Percentiles rank a stretch among this genome's conserved stretches.
phyloP scores from a whole-genome alignment of 129 eudicot genomes.

The Pulicaria dysenterica region DNA sequence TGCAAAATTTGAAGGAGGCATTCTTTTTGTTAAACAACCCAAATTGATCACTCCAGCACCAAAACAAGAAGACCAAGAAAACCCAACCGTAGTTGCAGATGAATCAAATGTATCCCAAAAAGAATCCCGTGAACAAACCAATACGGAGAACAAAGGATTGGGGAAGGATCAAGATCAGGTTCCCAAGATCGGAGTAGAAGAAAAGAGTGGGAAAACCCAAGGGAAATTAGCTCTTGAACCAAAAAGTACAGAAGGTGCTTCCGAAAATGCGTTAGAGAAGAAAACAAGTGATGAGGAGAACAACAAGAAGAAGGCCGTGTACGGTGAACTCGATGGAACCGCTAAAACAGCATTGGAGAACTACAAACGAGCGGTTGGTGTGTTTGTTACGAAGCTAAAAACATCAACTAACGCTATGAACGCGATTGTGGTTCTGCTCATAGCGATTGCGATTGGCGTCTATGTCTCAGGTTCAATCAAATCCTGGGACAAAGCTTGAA shows the following conservation, averaged over 20 bases:
- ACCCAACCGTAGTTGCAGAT: slow-evolving; percentile 23
- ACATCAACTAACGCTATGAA: slow-evolving; percentile 39
- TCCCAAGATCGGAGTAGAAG: slow-evolving; percentile 21
- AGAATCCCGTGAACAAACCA: slow-evolving; percentile 19
- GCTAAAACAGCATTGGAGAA: slow-evolving; percentile 24
- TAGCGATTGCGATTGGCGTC: slow-evolving; percentile 51
- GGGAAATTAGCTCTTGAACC: not conserved
- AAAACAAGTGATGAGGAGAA: slow-evolving; percentile 13
- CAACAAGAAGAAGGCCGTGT: slow-evolving; percentile 21
- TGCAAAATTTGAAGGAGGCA: slow-evolving; percentile 64
- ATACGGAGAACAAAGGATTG: slow-evolving; percentile 4
- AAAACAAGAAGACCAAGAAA: slow-evolving; percentile 36
- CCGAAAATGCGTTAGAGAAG: slow-evolving; percentile 2
- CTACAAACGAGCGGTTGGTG: slow-evolving; percentile 30
- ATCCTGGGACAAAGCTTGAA: slow-evolving; percentile 31
- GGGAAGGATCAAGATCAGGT: slow-evolving; percentile 9
- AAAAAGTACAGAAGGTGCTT: slow-evolving; percentile 13
- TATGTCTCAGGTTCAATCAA: slow-evolving; percentile 38
- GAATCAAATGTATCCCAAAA: slow-evolving; percentile 24
- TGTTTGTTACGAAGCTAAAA: slow-evolving; percentile 45
- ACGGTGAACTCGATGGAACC: slow-evolving; percentile 16
- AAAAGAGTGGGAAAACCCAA: not conserved
- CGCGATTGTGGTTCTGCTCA: slow-evolving; percentile 30
- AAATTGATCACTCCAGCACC: slow-evolving; percentile 46
- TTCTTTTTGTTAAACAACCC: slow-evolving; percentile 53